A percentile compares a stretch with the other conserved stretches of the same genome.
phyloP scores from a whole-genome alignment of 495 filamentous ascomycete genomes.

The Trichoderma orchidacearum region DNA sequence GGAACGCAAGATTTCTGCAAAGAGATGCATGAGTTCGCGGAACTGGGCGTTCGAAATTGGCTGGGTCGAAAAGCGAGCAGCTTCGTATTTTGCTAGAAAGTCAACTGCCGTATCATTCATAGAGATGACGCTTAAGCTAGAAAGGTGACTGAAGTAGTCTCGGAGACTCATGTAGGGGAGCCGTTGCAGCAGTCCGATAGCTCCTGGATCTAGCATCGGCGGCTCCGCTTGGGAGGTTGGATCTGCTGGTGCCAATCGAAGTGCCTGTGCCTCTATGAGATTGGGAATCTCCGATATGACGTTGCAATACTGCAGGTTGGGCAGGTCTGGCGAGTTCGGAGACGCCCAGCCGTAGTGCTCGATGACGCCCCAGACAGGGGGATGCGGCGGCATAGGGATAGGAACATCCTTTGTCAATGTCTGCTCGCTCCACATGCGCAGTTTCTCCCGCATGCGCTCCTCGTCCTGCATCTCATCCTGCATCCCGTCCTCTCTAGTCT shows the following conservation, averaged over 20 bases:
- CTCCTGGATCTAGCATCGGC: constrained; percentile 36
- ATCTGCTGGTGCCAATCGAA: constrained; percentile 63
- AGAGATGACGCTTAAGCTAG: constrained; percentile 47
- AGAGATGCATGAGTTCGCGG: constrained; percentile 70
- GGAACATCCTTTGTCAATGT: constrained; percentile 11
- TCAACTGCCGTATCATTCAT: constrained; percentile 37
- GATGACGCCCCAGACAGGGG: constrained; percentile 57
- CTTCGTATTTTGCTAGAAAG: constrained; percentile 71
- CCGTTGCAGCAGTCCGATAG: constrained; percentile 58
- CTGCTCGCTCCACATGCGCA: background rate
- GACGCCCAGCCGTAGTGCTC: constrained; percentile 85
- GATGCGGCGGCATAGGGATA: constrained; percentile 16
- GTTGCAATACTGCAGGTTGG: constrained; percentile 63
- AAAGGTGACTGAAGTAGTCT: constrained; percentile 65
- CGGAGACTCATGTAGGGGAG: constrained; percentile 62
- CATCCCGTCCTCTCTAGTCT: background rate
- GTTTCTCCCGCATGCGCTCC: background rate
- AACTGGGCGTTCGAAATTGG: constrained; percentile 52
- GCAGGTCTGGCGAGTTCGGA: constrained; percentile 55
- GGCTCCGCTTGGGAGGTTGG: constrained; percentile 23
- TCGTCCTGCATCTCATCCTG: background rate
- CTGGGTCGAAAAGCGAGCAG: constrained; percentile 59
- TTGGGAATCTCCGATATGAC: constrained; percentile 84
- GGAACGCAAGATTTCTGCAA: constrained; percentile 63
- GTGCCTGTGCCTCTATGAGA: constrained; percentile 84